Percentiles rank a stretch among this genome's conserved stretches.
These are phyloP conservation scores for Pouteria glomerata DNA, from an alignment of 148 eudicot species.

Conservation along the genomic window DNA sequence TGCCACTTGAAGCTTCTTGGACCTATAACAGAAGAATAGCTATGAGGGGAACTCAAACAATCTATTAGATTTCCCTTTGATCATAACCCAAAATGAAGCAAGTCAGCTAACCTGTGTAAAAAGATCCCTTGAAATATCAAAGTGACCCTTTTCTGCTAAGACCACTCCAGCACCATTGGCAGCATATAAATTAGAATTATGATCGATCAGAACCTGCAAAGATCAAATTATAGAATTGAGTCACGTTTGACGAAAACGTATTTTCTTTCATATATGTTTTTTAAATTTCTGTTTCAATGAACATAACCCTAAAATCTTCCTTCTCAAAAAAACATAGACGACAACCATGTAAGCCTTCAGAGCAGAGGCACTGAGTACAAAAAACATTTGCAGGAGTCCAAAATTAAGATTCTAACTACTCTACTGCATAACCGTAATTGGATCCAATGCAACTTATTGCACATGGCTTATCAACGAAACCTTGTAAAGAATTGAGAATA, in stretches of 20 bases:
- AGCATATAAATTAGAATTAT: constrained; percentile 73
- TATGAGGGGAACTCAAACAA: constrained; percentile 1
- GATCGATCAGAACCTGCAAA: constrained; percentile 66
- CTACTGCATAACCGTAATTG: not conserved
- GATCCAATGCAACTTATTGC: constrained; percentile 1
- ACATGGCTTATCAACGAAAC: not conserved
- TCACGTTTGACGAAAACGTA: too few relatives aligned
- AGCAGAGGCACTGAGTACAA: not conserved
- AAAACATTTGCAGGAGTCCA: not conserved
- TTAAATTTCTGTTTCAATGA: not conserved
- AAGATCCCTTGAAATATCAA: constrained; percentile 82
- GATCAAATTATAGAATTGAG: too few relatives aligned
- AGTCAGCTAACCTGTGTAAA: constrained; percentile 61
- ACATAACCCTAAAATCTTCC: not conserved
- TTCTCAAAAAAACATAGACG: not conserved
- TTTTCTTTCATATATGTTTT: not conserved
- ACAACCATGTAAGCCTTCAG: not conserved
- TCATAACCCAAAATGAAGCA: not conserved
- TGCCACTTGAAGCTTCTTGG: constrained; percentile 96
- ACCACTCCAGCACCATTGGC: constrained; percentile 96
- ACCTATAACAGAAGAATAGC: constrained; percentile 43
- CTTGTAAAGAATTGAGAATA: not conserved
- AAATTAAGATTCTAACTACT: not conserved
- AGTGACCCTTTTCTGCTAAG: constrained; percentile 93
- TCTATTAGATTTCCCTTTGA: constrained; percentile 1